These are phyloP conservation scores for Parvularia atlantis DNA, from an alignment of 78 protist genomes.

Conservation along the genomic window DNA sequence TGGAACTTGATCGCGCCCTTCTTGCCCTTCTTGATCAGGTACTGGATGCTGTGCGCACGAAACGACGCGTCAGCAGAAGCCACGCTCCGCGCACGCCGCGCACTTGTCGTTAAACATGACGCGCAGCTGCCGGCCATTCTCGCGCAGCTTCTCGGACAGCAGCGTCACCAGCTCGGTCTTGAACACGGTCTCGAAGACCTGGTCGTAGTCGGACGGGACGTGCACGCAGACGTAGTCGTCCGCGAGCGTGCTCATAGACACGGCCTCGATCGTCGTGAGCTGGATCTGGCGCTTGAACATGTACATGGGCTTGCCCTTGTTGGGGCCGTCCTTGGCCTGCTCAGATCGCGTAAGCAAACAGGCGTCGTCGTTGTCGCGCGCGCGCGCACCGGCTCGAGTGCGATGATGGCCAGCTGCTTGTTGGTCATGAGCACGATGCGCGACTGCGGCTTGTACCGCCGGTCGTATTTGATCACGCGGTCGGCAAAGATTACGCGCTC, in stretches of 20 bases:
- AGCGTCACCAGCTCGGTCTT: slow-evolving; percentile 15
- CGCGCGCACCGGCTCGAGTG: not conserved
- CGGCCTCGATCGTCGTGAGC: not conserved
- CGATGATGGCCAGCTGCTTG: slow-evolving; percentile 44
- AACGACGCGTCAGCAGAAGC: not conserved
- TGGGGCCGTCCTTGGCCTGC: slow-evolving; percentile 7
- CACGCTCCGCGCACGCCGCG: not conserved
- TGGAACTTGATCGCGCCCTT: not conserved
- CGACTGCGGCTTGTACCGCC: slow-evolving; percentile 39
- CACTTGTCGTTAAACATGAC: not conserved
- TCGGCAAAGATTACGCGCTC: slow-evolving; percentile 55
- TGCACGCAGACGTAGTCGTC: slow-evolving; percentile 1
- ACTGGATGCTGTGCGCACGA: not conserved
- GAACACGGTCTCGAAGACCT: not conserved
- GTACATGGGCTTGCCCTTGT: slow-evolving; percentile 5
- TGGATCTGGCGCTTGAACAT: not conserved
- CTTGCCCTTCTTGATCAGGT: not conserved
- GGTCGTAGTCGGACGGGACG: slow-evolving; percentile 8
- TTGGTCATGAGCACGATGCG: slow-evolving; percentile 57
- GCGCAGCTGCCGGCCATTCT: not conserved
- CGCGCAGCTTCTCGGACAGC: not conserved
- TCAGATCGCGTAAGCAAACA: too few species aligned
- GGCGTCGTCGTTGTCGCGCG: too few species aligned
- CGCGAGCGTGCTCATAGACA: not conserved
- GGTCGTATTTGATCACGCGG: slow-evolving; percentile 52